Evolutionary conservation across 129 eudicot genomes (phyloP).

Genomic region (Gnaphalium uliginosum): DNA sequence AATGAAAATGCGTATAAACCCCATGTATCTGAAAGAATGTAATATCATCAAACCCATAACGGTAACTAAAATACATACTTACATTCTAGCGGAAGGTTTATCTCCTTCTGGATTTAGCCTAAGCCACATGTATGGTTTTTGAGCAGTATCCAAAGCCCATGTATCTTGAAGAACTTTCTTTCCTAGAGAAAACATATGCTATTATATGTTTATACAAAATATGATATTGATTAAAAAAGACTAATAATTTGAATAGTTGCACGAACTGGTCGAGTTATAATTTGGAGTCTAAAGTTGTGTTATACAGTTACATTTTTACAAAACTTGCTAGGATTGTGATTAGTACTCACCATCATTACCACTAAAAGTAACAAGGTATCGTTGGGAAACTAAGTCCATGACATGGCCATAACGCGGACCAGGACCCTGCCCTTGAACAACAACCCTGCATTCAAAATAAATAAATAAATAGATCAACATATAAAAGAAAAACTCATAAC

Average conservation of each 20-base stretch:
- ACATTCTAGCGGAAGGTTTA: slow-evolving; percentile 98
- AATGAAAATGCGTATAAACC: background rate
- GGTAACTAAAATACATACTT: too few relatives aligned
- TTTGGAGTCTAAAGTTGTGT: background rate
- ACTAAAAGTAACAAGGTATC: slow-evolving; percentile 85
- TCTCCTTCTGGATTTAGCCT: slow-evolving; percentile 85
- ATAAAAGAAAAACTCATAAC: background rate
- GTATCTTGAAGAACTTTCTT: slow-evolving; percentile 90
- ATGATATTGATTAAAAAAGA: background rate
- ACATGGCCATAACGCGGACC: slow-evolving; percentile 97
- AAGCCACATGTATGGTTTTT: slow-evolving; percentile 91
- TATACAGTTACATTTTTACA: background rate
- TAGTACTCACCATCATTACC: slow-evolving; percentile 89
- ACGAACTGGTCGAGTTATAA: background rate
- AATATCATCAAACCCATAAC: too few relatives aligned
- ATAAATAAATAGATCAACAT: slow-evolving; percentile 18
- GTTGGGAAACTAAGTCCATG: slow-evolving; percentile 90
- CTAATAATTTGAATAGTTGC: slow-evolving; percentile 18
- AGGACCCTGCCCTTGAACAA: slow-evolving; percentile 97
- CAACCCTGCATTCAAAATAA: slow-evolving; percentile 54
- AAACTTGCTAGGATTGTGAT: background rate
- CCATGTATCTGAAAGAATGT: too few relatives aligned
- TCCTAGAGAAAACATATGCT: slow-evolving; percentile 46
- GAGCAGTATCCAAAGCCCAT: slow-evolving; percentile 97
- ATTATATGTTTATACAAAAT: slow-evolving; percentile 16